Conservation (phyloP, 352 stramenopile species). For the Bremia lactucae region DNA sequence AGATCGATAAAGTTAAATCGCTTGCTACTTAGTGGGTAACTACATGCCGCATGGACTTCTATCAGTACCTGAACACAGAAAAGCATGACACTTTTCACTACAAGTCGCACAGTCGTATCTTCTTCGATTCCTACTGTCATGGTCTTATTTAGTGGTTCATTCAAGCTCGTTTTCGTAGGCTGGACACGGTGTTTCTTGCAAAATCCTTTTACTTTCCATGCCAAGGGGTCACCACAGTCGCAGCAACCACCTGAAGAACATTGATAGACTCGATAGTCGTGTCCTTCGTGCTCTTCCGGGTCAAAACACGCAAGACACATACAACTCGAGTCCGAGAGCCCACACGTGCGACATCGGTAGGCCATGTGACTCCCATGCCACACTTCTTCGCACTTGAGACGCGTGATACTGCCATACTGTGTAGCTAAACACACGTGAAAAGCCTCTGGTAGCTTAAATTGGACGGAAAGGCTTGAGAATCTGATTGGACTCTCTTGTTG, state of each 20-base stretch:
- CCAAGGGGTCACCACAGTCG: constrained; percentile 70
- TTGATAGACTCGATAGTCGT: constrained; percentile 76
- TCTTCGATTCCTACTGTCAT: constrained; percentile 33
- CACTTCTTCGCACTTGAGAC: constrained; percentile 77
- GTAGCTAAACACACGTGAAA: constrained; percentile 40
- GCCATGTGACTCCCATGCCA: constrained; percentile 84
- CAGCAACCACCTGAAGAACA: constrained; percentile 75
- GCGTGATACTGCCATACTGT: constrained; percentile 54
- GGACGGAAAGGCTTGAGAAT: constrained; percentile 4
- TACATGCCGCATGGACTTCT: constrained; percentile 43
- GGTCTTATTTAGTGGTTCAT: neutral
- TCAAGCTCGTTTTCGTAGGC: neutral
- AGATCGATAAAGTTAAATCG: too few relatives aligned
- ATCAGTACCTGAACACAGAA: constrained; percentile 55
- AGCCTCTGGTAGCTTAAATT: constrained; percentile 22
- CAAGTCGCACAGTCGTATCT: constrained; percentile 25
- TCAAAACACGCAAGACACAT: constrained; percentile 81
- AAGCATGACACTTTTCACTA: constrained; percentile 31
- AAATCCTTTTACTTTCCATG: constrained; percentile 68
- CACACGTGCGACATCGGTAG: constrained; percentile 72
- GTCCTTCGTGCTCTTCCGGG: constrained; percentile 60
- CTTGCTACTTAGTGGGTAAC: constrained; percentile 28
- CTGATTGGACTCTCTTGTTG: constrained; percentile 16
- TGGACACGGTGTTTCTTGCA: constrained; percentile 51
- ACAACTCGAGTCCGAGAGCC: constrained; percentile 78